phyloP scores from a whole-genome alignment of 139 green algal species.

The Trebouxia sp. region DNA sequence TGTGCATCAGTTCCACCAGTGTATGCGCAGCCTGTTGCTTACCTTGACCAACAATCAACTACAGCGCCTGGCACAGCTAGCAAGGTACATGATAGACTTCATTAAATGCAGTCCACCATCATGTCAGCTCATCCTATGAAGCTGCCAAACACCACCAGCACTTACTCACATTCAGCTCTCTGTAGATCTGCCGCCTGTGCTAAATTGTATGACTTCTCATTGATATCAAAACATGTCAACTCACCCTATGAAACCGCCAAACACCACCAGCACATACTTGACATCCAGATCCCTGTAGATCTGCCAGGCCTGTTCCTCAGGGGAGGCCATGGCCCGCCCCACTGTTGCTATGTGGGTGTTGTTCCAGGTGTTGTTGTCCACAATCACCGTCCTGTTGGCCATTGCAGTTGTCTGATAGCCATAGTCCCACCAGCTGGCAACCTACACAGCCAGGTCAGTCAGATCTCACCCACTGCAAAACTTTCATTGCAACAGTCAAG shows the following conservation, averaged over 20 bases:
- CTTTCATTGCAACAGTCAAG: not conserved
- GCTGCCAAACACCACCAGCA: slow-evolving; percentile 95
- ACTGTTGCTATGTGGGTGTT: slow-evolving; percentile 95
- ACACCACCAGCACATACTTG: slow-evolving; percentile 96
- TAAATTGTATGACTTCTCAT: not conserved
- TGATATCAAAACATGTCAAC: not conserved
- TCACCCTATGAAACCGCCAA: slow-evolving; percentile 82
- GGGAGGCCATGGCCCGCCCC: slow-evolving; percentile 79
- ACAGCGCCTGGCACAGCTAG: no score
- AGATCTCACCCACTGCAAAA: not conserved
- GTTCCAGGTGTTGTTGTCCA: slow-evolving; percentile 99
- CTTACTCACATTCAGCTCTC: slow-evolving; percentile 90
- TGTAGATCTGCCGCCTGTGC: slow-evolving; percentile 76
- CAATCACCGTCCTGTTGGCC: slow-evolving; percentile 89
- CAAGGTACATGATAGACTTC: no score
- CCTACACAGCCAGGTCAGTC: no score
- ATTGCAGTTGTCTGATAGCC: slow-evolving; percentile 95
- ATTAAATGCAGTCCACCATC: no score
- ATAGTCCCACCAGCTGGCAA: slow-evolving; percentile 90
- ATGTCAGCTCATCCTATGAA: slow-evolving; percentile 55
- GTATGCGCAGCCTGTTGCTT: no score
- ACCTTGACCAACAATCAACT: no score
- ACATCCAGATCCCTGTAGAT: slow-evolving; percentile 87
- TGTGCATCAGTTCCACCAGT: no score
- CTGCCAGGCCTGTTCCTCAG: slow-evolving; percentile 75